phyloP scores from a whole-genome alignment of 257 asterid genomes.

The Ligustrum vulgare region DNA sequence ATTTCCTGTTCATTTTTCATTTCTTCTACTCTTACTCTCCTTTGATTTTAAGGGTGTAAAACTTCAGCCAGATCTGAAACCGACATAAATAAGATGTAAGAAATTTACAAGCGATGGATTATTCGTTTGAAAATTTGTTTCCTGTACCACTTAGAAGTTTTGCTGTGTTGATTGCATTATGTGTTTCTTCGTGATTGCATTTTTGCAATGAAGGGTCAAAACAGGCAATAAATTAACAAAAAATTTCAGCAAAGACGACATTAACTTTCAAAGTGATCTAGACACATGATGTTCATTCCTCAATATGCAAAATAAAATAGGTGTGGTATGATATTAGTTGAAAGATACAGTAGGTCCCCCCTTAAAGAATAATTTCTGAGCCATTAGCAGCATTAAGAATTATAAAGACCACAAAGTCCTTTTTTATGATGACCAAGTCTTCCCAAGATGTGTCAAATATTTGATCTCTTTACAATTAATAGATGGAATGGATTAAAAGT shows the following conservation, averaged over 20 bases:
- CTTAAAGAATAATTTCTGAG: neutral
- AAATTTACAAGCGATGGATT: neutral
- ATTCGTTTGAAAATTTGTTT: no score
- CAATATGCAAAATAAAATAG: no score
- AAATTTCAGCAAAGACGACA: neutral
- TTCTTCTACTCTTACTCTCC: neutral
- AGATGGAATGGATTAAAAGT: neutral
- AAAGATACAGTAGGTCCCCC: neutral
- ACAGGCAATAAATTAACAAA: neutral
- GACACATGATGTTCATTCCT: neutral
- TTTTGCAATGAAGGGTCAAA: neutral
- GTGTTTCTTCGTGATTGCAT: neutral
- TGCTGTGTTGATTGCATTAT: neutral
- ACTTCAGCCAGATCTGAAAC: neutral
- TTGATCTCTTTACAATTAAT: neutral
- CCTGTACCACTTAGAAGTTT: no score
- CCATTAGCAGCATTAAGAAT: neutral
- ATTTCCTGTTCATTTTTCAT: neutral
- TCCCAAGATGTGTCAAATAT: neutral
- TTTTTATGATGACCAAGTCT: neutral
- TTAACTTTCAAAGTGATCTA: neutral
- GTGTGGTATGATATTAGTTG: neutral
- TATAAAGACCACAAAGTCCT: neutral
- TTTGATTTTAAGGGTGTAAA: neutral
- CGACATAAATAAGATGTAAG: neutral